Percentiles rank a stretch among this genome's conserved stretches.
Evolutionary conservation across 1,284 basidiomycete species (phyloP).

Genomic region (Amylostereum chailletii): DNA sequence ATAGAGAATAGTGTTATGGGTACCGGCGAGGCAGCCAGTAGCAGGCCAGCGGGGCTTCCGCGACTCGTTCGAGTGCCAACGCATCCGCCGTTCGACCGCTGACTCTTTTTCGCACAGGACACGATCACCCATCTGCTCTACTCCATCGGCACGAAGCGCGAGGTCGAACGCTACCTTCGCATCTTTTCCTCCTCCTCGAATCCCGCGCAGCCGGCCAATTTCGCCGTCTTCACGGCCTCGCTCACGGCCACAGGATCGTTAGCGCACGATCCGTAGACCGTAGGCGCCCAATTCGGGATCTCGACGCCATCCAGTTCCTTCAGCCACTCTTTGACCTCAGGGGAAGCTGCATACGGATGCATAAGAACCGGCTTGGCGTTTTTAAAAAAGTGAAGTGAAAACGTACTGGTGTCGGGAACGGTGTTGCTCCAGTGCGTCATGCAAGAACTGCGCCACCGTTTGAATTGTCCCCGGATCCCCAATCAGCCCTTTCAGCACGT

Average conservation of each 20-base stretch:
- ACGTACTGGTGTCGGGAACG: constrained; percentile 54
- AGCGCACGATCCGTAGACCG: constrained; percentile 57
- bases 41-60: too few relatives aligned
- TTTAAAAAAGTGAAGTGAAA: background rate
- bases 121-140: constrained; percentile 91
- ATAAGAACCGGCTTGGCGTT: background rate
- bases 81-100: too few relatives aligned
- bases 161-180: constrained; percentile 92
- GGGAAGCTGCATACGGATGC: constrained; percentile 31
- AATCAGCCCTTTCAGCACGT: too few relatives aligned
- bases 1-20: too few relatives aligned
- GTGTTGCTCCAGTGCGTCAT: too few relatives aligned
- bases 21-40: too few relatives aligned
- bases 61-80: too few relatives aligned
- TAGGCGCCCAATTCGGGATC: constrained; percentile 58
- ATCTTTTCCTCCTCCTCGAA: constrained; percentile 90
- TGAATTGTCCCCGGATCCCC: too few relatives aligned
- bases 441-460: too few relatives aligned
- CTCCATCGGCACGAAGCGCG: constrained; percentile 90
- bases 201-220: constrained; percentile 79
- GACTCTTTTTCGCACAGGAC: constrained; percentile 49
- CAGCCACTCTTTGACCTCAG: constrained; percentile 68
- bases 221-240: constrained; percentile 86
- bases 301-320: constrained; percentile 62
- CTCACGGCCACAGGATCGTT: constrained; percentile 50